These are phyloP conservation scores for Botrytis fabae DNA, from an alignment of 2,329 filamentous ascomycete genomes.

Conservation along the genomic window DNA sequence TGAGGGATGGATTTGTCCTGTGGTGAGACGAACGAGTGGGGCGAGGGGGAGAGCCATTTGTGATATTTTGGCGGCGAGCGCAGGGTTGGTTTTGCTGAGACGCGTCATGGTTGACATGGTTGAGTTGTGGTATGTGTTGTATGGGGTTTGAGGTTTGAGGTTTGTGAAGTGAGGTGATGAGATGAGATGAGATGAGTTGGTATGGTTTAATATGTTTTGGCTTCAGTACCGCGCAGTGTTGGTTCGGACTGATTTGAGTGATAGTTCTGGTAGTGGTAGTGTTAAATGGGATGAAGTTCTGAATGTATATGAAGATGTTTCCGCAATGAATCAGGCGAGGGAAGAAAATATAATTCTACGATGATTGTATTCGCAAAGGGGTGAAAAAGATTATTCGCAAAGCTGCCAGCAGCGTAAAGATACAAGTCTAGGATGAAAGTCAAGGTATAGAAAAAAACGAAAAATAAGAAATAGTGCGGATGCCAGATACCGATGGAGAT, in stretches of 20 bases:
- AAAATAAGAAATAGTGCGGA: constrained; percentile 5
- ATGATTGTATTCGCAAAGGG: constrained; percentile 11
- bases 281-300: not conserved
- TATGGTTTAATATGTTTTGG: not conserved
- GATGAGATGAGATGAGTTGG: not conserved
- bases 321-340: constrained; percentile 5
- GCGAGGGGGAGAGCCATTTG: constrained; percentile 66
- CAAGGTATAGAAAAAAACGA: not conserved
- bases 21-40: constrained; percentile 64
- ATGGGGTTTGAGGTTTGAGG: not conserved
- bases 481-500: constrained; percentile 18
- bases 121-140: not conserved
- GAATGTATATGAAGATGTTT: constrained; percentile 12
- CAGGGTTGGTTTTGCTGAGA: constrained; percentile 45
- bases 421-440: constrained; percentile 15
- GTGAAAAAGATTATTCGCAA: constrained; percentile 25
- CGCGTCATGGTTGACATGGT: constrained; percentile 9
- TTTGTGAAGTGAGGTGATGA: not conserved
- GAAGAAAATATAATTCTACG: not conserved
- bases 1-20: constrained; percentile 60
- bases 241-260: not conserved
- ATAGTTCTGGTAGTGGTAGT: too few relatives aligned
- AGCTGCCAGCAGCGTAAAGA: constrained; percentile 35
- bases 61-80: constrained; percentile 59
- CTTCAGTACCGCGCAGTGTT: not conserved